Evolutionary conservation across 768 basidiomycete species (phyloP).

Genomic region (Tylopilus vinaceipallidus): DNA sequence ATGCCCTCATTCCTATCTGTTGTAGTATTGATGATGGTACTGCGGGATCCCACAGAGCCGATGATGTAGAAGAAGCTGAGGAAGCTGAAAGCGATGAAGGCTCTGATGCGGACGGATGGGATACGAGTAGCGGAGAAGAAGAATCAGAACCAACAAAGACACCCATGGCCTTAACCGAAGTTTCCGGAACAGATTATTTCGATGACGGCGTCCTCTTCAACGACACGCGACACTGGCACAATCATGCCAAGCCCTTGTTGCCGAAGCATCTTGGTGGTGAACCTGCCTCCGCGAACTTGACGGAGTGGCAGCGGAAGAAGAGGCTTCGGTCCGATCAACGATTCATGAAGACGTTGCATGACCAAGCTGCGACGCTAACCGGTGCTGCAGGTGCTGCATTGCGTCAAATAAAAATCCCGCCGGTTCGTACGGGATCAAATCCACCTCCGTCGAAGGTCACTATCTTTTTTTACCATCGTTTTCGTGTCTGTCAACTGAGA

Average conservation of each 20-base stretch:
- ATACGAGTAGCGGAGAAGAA: constrained; percentile 18
- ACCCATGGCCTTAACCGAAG: background rate
- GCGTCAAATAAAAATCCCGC: constrained; percentile 51
- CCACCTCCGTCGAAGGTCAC: constrained; percentile 14
- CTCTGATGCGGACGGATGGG: constrained; percentile 21
- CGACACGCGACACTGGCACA: constrained; percentile 65
- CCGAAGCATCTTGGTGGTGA: constrained; percentile 56
- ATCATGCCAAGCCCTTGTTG: constrained; percentile 43
- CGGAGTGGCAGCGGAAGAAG: constrained; percentile 37
- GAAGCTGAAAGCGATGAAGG: constrained; percentile 15
- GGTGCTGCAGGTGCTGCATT: constrained; percentile 57
- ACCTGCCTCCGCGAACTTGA: constrained; percentile 24
- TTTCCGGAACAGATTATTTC: constrained; percentile 22
- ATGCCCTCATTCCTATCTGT: constrained; percentile 37
- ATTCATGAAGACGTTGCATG: constrained; percentile 55
- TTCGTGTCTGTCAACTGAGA: background rate
- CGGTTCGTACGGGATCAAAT: constrained; percentile 30
- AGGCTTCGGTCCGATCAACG: constrained; percentile 48
- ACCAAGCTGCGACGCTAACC: constrained; percentile 60
- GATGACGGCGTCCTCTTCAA: constrained; percentile 43
- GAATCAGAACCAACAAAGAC: background rate
- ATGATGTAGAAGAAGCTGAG: constrained; percentile 13
- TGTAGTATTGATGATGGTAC: constrained; percentile 2
- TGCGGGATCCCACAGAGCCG: constrained; percentile 4
- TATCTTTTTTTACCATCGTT: background rate